phyloP scores from a whole-genome alignment of 352 stramenopile genomes.

The Phytophthora cryptogea region DNA sequence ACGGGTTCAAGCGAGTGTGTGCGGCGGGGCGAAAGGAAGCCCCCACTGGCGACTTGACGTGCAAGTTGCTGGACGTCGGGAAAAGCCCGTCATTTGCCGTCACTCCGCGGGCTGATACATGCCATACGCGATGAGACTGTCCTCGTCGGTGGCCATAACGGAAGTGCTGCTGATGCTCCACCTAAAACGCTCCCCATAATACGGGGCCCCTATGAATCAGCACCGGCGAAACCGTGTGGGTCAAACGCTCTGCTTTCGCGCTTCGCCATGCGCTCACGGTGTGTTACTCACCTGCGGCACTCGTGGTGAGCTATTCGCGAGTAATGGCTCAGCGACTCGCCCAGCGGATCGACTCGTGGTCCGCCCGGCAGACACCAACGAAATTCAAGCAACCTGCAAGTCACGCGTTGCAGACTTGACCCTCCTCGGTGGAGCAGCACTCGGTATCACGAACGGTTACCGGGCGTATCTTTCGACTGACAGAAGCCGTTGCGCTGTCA shows the following conservation, averaged over 20 bases:
- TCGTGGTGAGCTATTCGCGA: slow-evolving; percentile 32
- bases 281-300: slow-evolving; percentile 29
- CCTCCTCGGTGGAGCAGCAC: background rate
- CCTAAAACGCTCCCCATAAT: background rate
- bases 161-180: slow-evolving; percentile 1
- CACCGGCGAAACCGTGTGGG: slow-evolving; percentile 6
- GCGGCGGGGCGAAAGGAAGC: slow-evolving; percentile 7
- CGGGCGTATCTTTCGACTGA: slow-evolving; percentile 27
- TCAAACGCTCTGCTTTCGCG: slow-evolving; percentile 1
- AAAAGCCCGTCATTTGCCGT: slow-evolving; percentile 22
- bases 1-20: slow-evolving; percentile 14
- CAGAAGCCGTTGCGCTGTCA: slow-evolving; percentile 21
- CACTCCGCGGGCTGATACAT: slow-evolving; percentile 20
- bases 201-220: slow-evolving; percentile 5
- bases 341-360: slow-evolving; percentile 20
- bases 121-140: slow-evolving; percentile 14
- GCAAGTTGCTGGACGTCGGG: slow-evolving; percentile 21
- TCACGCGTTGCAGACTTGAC: slow-evolving; percentile 26
- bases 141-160: background rate
- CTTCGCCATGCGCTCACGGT: slow-evolving; percentile 19
- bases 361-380: slow-evolving; percentile 24
- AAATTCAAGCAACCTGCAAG: slow-evolving; percentile 17
- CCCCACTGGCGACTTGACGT: slow-evolving; percentile 20
- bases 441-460: slow-evolving; percentile 20
- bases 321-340: slow-evolving; percentile 30